Percentiles rank a stretch among this genome's conserved stretches.
Conservation (phyloP, 257 asterid genomes). For the Nicotiana tomentosiformis region DNA sequence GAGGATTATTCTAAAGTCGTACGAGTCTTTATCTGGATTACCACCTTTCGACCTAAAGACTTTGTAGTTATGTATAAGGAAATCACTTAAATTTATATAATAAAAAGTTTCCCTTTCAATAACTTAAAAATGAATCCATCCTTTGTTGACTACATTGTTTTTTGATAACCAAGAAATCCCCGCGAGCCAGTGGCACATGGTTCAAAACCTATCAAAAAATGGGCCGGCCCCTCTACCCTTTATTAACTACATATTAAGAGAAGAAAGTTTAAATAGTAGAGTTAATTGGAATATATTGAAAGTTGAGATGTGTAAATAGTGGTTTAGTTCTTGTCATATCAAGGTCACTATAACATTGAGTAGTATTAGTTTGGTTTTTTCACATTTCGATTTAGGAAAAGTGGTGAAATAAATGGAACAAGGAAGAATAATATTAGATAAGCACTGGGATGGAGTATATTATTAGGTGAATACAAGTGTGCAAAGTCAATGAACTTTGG, state of each 20-base stretch:
- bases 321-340: neutral
- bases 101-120: neutral
- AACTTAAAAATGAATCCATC: neutral
- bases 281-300: neutral
- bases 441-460: neutral
- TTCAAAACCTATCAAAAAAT: too few relatives aligned
- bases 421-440: neutral
- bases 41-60: neutral
- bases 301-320: neutral
- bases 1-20: neutral
- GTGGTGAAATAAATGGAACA: neutral
- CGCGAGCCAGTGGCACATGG: too few relatives aligned
- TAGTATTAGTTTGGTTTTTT: neutral
- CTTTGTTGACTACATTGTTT: neutral
- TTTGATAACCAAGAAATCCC: too few relatives aligned
- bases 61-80: neutral
- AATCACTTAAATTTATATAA: neutral
- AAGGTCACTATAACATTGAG: neutral
- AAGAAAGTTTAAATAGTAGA: neutral
- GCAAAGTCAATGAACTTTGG: neutral
- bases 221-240: neutral
- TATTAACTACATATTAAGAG: neutral
- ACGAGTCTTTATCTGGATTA: neutral
- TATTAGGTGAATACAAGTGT: neutral
- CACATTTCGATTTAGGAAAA: neutral